These are phyloP conservation scores for Xylaria nigripes DNA, from an alignment of 495 filamentous ascomycete species.

Conservation along the genomic window DNA sequence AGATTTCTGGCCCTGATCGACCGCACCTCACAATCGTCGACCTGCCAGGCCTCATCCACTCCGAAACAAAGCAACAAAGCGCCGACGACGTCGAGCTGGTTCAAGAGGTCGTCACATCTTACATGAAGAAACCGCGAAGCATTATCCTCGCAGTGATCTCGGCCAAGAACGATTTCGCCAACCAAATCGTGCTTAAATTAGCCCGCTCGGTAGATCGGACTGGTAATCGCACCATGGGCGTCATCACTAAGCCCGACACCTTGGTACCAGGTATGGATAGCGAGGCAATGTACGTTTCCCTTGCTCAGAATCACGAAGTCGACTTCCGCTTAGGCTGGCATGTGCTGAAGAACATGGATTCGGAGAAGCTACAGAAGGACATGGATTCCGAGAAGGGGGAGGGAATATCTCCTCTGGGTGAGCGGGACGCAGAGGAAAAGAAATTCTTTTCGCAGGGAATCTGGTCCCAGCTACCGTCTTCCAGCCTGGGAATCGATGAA, in stretches of 20 bases:
- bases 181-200: slow-evolving; percentile 40
- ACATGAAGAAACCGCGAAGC: slow-evolving; percentile 40
- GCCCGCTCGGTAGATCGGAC: slow-evolving; percentile 32
- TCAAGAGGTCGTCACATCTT: slow-evolving; percentile 34
- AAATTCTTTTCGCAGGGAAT: slow-evolving; percentile 34
- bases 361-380: slow-evolving; percentile 45
- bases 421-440: slow-evolving; percentile 23
- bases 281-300: slow-evolving; percentile 29
- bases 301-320: slow-evolving; percentile 41
- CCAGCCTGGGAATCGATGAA: slow-evolving; percentile 39
- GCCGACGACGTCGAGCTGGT: slow-evolving; percentile 37
- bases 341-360: slow-evolving; percentile 40
- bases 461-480: slow-evolving; percentile 34
- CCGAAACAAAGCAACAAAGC: slow-evolving; percentile 36
- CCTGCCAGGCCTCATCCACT: slow-evolving; percentile 45
- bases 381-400: slow-evolving; percentile 33
- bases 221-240: slow-evolving; percentile 38
- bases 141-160: slow-evolving; percentile 47
- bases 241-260: slow-evolving; percentile 47
- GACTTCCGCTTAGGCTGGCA: slow-evolving; percentile 45
- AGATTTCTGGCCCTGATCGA: slow-evolving; percentile 42
- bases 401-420: slow-evolving; percentile 15
- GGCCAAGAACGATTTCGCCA: slow-evolving; percentile 44
- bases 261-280: slow-evolving; percentile 31
- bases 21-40: slow-evolving; percentile 49